These are phyloP conservation scores for Trichoderma hamatum DNA, from an alignment of 2,329 filamentous ascomycete species.

Conservation along the genomic window DNA sequence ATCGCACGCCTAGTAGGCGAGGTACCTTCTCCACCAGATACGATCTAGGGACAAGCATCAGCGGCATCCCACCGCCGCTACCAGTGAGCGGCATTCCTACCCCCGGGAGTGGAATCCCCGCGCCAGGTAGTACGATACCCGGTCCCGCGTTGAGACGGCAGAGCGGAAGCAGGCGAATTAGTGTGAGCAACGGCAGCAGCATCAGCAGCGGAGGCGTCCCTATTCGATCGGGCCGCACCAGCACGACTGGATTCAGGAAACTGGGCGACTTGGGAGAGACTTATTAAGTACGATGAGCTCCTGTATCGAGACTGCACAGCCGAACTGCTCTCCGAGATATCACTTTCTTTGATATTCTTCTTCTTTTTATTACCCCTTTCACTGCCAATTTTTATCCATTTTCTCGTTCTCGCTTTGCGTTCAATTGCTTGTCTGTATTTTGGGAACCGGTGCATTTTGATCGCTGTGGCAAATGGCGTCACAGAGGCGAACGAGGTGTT, in stretches of 20 bases:
- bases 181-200: conserved; percentile 48
- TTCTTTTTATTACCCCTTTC: neutral
- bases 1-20: conserved; percentile 58
- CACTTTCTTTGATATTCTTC: neutral
- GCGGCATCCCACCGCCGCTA: conserved; percentile 44
- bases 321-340: neutral
- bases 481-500: conserved; percentile 39
- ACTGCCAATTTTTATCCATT: neutral
- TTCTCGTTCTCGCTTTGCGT: conserved; percentile 14
- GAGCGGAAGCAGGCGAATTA: conserved; percentile 50
- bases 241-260: conserved; percentile 43
- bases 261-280: conserved; percentile 58
- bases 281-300: conserved; percentile 43
- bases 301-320: conserved; percentile 1
- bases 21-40: conserved; percentile 56
- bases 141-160: conserved; percentile 49
- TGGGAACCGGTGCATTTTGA: conserved; percentile 27
- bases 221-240: conserved; percentile 36
- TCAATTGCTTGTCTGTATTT: conserved; percentile 25
- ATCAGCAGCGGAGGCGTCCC: conserved; percentile 47
- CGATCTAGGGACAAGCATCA: conserved; percentile 46
- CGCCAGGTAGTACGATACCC: conserved; percentile 51
- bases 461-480: conserved; percentile 29
- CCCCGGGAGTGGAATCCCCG: conserved; percentile 51
- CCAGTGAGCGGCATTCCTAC: conserved; percentile 51